Conservation (phyloP, 352 stramenopile genomes). For the Lagenidium giganteum region DNA sequence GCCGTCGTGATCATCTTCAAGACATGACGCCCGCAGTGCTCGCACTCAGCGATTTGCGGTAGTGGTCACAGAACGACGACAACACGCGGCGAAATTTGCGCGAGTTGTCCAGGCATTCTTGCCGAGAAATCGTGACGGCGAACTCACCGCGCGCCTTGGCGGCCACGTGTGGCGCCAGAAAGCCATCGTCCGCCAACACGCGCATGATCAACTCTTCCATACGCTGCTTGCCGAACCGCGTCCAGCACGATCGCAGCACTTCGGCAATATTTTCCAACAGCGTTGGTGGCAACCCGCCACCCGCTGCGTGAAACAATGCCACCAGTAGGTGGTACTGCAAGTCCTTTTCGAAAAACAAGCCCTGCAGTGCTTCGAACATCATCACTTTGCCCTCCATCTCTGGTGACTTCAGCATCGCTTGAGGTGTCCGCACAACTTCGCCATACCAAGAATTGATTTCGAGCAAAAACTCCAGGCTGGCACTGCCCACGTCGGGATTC, state of each 20-base stretch:
- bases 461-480: slow-evolving; percentile 55
- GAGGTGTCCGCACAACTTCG: slow-evolving; percentile 58
- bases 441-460: slow-evolving; percentile 69
- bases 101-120: slow-evolving; percentile 62
- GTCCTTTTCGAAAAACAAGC: slow-evolving; percentile 78
- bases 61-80: slow-evolving; percentile 73
- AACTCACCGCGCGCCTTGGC: slow-evolving; percentile 51
- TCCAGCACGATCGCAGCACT: slow-evolving; percentile 70
- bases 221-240: slow-evolving; percentile 53
- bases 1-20: too few species aligned
- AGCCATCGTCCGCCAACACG: slow-evolving; percentile 53
- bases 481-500: slow-evolving; percentile 50
- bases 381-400: slow-evolving; percentile 51
- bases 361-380: slow-evolving; percentile 58
- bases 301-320: slow-evolving; percentile 59
- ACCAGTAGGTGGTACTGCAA: slow-evolving; percentile 67
- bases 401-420: slow-evolving; percentile 30
- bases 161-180: slow-evolving; percentile 55
- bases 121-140: slow-evolving; percentile 44
- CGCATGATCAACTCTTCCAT: slow-evolving; percentile 59
- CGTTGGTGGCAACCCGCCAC: slow-evolving; percentile 45
- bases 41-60: slow-evolving; percentile 43
- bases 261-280: slow-evolving; percentile 65
- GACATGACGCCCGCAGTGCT: slow-evolving; percentile 11
- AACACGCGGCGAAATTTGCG: slow-evolving; percentile 79